Evolutionary conservation across 257 asterid genomes (phyloP).

Genomic region (Prunella vulgaris): DNA sequence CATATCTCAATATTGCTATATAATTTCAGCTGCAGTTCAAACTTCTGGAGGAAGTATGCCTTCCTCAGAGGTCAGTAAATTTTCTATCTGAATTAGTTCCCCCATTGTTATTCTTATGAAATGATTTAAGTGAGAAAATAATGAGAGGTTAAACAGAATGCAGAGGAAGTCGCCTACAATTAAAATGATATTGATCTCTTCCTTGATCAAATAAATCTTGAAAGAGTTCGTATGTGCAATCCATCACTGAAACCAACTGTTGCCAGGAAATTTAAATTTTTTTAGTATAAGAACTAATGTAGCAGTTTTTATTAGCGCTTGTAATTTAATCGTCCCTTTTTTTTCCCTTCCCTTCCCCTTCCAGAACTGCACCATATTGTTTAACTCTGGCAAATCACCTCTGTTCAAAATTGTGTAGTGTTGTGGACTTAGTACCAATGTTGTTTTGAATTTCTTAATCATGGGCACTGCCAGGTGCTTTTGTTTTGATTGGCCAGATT

Average conservation of each 20-base stretch:
- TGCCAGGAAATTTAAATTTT: not conserved
- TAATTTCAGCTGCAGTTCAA: conserved; percentile 44
- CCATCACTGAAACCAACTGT: not conserved
- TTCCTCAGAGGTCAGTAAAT: conserved; percentile 47
- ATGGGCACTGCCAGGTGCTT: not conserved
- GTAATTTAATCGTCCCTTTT: too few relatives aligned
- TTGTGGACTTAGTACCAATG: not conserved
- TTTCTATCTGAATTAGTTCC: conserved; percentile 10
- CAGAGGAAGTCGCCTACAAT: not conserved
- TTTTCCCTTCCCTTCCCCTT: too few relatives aligned
- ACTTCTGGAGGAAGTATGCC: conserved; percentile 52
- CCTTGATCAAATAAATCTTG: too few relatives aligned
- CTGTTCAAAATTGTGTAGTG: not conserved
- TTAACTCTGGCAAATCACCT: not conserved
- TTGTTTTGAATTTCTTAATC: not conserved
- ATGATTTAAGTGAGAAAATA: not conserved
- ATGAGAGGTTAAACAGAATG: not conserved
- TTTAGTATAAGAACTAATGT: not conserved
- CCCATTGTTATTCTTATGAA: not conserved
- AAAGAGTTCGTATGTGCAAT: not conserved
- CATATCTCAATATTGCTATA: conserved; percentile 20
- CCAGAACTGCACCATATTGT: too few relatives aligned
- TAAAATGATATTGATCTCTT: not conserved
- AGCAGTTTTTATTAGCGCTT: too few relatives aligned
- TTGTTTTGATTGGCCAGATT: not conserved